A percentile compares a stretch with the other conserved stretches of the same genome.
Evolutionary conservation across 2,329 filamentous ascomycete species (phyloP).

Genomic region (Dactylellina leptospora): DNA sequence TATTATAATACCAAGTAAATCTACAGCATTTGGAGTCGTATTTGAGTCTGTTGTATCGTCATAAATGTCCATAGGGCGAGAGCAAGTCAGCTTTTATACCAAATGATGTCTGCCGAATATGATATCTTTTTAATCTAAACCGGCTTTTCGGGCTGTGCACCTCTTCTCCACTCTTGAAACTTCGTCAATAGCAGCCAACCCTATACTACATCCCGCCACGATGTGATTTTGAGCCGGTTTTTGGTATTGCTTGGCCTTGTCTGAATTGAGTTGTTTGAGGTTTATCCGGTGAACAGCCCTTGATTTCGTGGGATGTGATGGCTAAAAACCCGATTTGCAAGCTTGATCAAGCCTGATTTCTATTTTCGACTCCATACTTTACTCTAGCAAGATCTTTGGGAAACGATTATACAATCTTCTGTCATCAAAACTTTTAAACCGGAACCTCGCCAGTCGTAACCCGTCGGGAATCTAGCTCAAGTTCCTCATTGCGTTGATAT

Average conservation of each 20-base stretch:
- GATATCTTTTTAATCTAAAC: neutral
- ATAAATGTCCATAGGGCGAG: too few relatives aligned
- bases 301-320: conserved; percentile 3
- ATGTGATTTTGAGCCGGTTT: conserved; percentile 10
- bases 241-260: neutral
- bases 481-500: neutral
- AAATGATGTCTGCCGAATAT: neutral
- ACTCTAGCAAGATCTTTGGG: neutral
- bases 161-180: conserved; percentile 23
- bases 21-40: too few relatives aligned
- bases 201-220: neutral
- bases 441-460: conserved; percentile 23
- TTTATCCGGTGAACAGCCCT: conserved; percentile 27
- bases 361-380: neutral
- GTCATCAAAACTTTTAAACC: neutral
- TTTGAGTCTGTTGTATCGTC: too few relatives aligned
- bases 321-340: neutral
- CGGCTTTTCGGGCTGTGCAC: conserved; percentile 12
- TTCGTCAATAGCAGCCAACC: neutral
- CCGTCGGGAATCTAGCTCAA: conserved; percentile 12
- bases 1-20: too few relatives aligned
- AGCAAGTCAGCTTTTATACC: neutral
- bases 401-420: neutral
- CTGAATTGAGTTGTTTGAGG: conserved; percentile 18
- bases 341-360: neutral